phyloP scores from a whole-genome alignment of 2,329 filamentous ascomycete species.

The Penicillium nordicum region DNA sequence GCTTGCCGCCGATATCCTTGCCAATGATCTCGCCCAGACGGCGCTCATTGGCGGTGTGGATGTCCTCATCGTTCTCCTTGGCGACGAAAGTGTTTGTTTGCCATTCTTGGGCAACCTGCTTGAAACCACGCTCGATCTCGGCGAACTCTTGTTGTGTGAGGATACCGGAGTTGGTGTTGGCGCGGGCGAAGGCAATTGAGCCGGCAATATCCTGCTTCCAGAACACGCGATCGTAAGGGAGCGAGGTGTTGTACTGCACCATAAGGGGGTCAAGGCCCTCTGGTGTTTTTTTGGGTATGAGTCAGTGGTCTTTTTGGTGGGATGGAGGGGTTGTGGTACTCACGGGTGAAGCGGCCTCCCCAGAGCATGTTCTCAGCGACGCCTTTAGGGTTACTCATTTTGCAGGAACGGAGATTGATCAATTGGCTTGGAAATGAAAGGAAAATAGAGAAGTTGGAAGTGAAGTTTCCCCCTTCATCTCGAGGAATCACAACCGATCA shows the following conservation, averaged over 20 bases:
- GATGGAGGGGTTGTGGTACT: slow-evolving; percentile 15
- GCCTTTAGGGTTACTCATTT: slow-evolving; percentile 37
- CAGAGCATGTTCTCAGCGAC: slow-evolving; percentile 55
- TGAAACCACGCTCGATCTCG: slow-evolving; percentile 69
- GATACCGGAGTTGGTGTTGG: slow-evolving; percentile 72
- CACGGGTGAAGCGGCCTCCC: slow-evolving; percentile 61
- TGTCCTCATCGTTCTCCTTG: slow-evolving; percentile 52
- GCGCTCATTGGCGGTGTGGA: slow-evolving; percentile 69
- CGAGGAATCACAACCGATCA: slow-evolving; percentile 8
- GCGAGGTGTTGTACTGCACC: slow-evolving; percentile 77
- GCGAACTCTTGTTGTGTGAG: slow-evolving; percentile 69
- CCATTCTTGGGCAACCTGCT: slow-evolving; percentile 50
- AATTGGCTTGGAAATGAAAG: slow-evolving; percentile 8
- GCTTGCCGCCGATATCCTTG: slow-evolving; percentile 78
- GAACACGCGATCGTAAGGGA: slow-evolving; percentile 74
- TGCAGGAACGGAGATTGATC: slow-evolving; percentile 15
- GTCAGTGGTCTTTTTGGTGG: slow-evolving; percentile 16
- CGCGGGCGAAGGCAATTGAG: slow-evolving; percentile 75
- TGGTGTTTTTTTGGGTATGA: slow-evolving; percentile 33
- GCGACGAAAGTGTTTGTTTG: slow-evolving; percentile 36
- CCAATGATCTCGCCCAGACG: slow-evolving; percentile 80
- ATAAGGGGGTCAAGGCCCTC: slow-evolving; percentile 82
- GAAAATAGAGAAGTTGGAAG: slow-evolving; percentile 5
- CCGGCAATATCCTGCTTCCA: slow-evolving; percentile 78
- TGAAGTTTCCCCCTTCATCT: slow-evolving; percentile 7